Percentiles rank a stretch among this genome's conserved stretches.
These are phyloP conservation scores for Miscanthus lutarioriparius DNA, from an alignment of 176 grass and related monocot genomes.

Conservation along the genomic window DNA sequence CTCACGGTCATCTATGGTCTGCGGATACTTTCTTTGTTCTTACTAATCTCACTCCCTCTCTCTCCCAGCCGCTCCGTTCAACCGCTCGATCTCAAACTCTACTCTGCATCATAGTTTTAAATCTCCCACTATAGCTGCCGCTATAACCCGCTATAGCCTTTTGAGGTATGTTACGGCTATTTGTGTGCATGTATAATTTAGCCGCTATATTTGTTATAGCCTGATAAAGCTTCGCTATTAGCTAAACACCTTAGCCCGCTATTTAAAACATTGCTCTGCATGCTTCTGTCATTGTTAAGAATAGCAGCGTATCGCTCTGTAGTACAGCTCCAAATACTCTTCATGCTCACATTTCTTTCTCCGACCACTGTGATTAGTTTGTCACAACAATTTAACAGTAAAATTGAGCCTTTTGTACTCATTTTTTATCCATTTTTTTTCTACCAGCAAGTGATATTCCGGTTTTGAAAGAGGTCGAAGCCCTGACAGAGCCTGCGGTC, in stretches of 20 bases:
- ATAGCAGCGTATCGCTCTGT: not conserved
- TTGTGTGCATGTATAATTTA: no score
- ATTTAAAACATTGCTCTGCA: not conserved
- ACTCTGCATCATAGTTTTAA: not conserved
- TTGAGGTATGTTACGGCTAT: no score
- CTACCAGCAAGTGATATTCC: slow-evolving; percentile 91
- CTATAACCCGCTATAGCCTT: no score
- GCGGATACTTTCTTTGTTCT: not conserved
- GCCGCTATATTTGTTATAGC: no score
- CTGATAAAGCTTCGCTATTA: no score
- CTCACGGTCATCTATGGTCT: slow-evolving; percentile 94
- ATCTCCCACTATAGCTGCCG: no score
- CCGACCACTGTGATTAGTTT: not conserved
- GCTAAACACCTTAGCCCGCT: no score
- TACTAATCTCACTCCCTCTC: not conserved
- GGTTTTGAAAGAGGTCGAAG: slow-evolving; percentile 94
- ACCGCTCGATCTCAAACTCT: not conserved
- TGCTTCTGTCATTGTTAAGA: not conserved
- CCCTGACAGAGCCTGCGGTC: slow-evolving; percentile 69
- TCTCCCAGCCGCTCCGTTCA: not conserved
- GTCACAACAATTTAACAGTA: not conserved
- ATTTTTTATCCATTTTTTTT: not conserved
- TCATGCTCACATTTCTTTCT: not conserved
- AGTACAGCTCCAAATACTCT: not conserved
- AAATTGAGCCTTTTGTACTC: not conserved